Conservation (phyloP, 345 rosid species). For the Orychophragmus violaceus region DNA sequence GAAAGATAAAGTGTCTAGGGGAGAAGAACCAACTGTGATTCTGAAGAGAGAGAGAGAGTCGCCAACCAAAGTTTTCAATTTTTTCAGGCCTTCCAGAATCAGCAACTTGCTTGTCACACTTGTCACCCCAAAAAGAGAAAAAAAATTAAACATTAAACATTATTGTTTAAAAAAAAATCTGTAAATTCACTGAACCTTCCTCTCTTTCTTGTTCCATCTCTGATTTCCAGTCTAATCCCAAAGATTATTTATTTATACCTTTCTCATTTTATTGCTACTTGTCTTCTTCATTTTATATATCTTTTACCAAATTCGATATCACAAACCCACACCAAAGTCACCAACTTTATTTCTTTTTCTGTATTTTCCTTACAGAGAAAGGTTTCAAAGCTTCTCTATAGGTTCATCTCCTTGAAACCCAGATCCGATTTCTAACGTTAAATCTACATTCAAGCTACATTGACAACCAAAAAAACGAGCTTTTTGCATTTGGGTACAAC, state of each 20-base stretch:
- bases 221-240: slow-evolving; percentile 22
- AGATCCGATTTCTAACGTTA: not conserved
- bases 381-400: not conserved
- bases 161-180: not conserved
- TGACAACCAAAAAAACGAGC: no score
- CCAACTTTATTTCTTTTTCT: slow-evolving; percentile 8
- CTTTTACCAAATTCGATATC: slow-evolving; percentile 4
- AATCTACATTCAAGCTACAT: slow-evolving; percentile 20
- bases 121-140: slow-evolving; percentile 25
- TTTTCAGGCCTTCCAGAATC: slow-evolving; percentile 18
- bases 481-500: no score
- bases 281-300: slow-evolving; percentile 10
- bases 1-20: slow-evolving; percentile 25
- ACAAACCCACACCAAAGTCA: not conserved
- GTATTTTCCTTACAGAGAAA: slow-evolving; percentile 6
- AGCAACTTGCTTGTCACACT: slow-evolving; percentile 33
- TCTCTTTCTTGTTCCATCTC: slow-evolving; percentile 23
- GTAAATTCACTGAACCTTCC: slow-evolving; percentile 34
- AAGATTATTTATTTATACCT: not conserved
- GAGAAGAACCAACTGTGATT: slow-evolving; percentile 28
- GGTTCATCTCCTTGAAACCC: not conserved
- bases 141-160: not conserved
- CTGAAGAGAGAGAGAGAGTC: not conserved
- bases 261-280: slow-evolving; percentile 1
- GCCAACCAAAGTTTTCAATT: not conserved